Conservation (phyloP, 163 green algal species). For the Coccomyxa subellipsoidea region DNA sequence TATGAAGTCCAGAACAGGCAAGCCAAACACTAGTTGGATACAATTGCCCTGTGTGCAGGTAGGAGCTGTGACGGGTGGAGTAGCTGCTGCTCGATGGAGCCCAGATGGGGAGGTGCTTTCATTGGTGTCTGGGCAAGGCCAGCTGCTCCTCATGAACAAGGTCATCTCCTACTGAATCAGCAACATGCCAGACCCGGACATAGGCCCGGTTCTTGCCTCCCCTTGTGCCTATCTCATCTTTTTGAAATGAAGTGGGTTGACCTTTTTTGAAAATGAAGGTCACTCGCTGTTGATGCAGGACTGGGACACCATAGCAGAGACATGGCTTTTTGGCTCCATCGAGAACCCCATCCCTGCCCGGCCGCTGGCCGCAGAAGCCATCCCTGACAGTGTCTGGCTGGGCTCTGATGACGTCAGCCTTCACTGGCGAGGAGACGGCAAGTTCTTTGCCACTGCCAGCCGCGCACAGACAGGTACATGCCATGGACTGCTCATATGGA, state of each 20-base stretch:
- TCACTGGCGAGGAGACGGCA: slow-evolving; percentile 79
- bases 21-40: too few relatives aligned
- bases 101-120: slow-evolving; percentile 79
- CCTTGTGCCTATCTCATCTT: neutral
- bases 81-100: slow-evolving; percentile 63
- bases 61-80: slow-evolving; percentile 66
- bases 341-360: slow-evolving; percentile 5
- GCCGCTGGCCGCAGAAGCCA: neutral
- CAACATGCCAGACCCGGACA: too few relatives aligned
- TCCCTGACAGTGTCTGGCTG: slow-evolving; percentile 10
- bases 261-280: neutral
- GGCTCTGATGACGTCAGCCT: slow-evolving; percentile 29
- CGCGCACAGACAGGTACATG: neutral
- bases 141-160: slow-evolving; percentile 74
- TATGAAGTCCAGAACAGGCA: too few relatives aligned
- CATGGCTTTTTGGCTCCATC: slow-evolving; percentile 7
- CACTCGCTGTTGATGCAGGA: slow-evolving; percentile 36
- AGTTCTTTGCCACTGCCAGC: slow-evolving; percentile 64
- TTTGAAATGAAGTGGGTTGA: neutral
- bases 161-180: slow-evolving; percentile 5
- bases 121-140: slow-evolving; percentile 45
- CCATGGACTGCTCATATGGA: too few relatives aligned
- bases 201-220: too few relatives aligned
- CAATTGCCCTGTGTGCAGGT: slow-evolving; percentile 41
- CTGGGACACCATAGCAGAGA: slow-evolving; percentile 73